These are phyloP conservation scores for Besnoitia besnoiti DNA, from an alignment of 169 alveolate genomes.

Conservation along the genomic window DNA sequence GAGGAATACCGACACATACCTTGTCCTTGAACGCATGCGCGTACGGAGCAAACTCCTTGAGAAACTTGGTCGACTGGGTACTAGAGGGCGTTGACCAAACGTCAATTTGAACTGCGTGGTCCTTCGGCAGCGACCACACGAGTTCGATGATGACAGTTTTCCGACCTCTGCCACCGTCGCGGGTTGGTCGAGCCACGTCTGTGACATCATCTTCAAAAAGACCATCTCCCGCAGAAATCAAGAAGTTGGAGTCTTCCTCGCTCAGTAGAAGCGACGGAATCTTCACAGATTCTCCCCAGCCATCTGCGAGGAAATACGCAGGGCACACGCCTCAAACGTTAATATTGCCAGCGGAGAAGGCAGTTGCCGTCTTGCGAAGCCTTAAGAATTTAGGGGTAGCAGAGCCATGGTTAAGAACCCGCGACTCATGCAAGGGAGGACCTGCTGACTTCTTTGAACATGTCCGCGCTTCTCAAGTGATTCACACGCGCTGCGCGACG, in stretches of 20 bases:
- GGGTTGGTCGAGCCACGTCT: not conserved
- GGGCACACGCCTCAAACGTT: not conserved
- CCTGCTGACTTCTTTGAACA: no score
- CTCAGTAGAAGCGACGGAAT: conserved; percentile 48
- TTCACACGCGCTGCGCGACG: no score
- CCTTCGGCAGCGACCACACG: conserved; percentile 54
- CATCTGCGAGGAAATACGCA: not conserved
- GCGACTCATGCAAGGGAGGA: no score
- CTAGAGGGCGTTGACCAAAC: conserved; percentile 45
- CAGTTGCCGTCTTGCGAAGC: no score
- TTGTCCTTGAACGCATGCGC: conserved; percentile 50
- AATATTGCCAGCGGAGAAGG: no score
- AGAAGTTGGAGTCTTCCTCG: conserved; percentile 41
- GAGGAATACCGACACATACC: not conserved
- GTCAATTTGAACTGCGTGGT: conserved; percentile 25
- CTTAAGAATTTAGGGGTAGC: no score
- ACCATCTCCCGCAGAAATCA: conserved; percentile 36
- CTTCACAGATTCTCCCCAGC: conserved; percentile 33
- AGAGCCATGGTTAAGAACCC: no score
- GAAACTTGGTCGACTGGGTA: conserved; percentile 25
- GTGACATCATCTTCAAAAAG: not conserved
- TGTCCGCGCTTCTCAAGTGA: no score
- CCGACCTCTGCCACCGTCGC: not conserved
- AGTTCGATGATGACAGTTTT: conserved; percentile 47
- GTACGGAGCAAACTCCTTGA: conserved; percentile 37